phyloP scores from a whole-genome alignment of 106 monocot species.

The Platanthera zijinensis region DNA sequence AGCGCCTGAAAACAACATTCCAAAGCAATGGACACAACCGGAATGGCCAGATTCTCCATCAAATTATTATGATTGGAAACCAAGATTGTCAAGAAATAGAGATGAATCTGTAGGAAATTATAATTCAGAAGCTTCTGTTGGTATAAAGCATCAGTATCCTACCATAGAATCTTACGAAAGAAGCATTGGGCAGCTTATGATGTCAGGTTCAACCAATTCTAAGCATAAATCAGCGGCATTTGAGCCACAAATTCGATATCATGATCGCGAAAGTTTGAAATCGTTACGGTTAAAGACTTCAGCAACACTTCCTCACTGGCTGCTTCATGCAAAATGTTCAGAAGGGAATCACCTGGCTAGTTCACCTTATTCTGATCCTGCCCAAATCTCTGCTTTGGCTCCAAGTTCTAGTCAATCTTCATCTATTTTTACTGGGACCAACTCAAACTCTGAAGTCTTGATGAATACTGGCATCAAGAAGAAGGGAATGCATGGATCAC shows the following conservation, averaged over 20 bases:
- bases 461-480: slow-evolving; percentile 9
- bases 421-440: neutral
- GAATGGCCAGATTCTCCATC: slow-evolving; percentile 6
- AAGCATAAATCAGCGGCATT: slow-evolving; percentile 20
- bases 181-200: slow-evolving; percentile 2
- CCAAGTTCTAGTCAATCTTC: no score
- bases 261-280: slow-evolving; percentile 9
- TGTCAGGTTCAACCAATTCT: slow-evolving; percentile 20
- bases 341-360: neutral
- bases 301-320: slow-evolving; percentile 22
- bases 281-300: slow-evolving; percentile 7
- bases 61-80: slow-evolving; percentile 9
- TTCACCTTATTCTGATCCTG: slow-evolving; percentile 10
- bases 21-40: neutral
- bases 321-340: slow-evolving; percentile 16
- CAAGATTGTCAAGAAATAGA: slow-evolving; percentile 8
- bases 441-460: neutral
- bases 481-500: slow-evolving; percentile 13
- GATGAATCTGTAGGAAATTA: neutral
- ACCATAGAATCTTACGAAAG: neutral
- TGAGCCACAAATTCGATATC: slow-evolving; percentile 10
- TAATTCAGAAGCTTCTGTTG: neutral
- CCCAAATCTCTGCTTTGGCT: neutral
- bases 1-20: slow-evolving; percentile 4
- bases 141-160: slow-evolving; percentile 3